Base-by-base conservation (phyloP, 208 protist species). In the Blastocrithidia nonstop region DNA sequence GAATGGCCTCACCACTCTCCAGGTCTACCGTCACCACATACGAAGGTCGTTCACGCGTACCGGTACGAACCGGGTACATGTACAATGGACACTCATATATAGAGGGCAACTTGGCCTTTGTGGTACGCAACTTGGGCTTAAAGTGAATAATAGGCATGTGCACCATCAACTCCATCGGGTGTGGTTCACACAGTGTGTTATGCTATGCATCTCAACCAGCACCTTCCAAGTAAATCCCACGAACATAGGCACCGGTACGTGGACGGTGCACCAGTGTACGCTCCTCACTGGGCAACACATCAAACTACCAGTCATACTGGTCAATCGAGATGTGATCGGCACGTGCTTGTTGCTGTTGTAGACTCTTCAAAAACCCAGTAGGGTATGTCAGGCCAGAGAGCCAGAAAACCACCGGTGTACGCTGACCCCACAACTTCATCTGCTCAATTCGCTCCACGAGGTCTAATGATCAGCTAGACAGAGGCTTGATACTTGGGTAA, bases 111-210 rank as follows among this genome's bases (percentile, higher is more conserved):
- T 78, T 71, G 21, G 78, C 77, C 61, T 94, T 95, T 24, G 42
- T 60, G 31, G 59, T 69, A 19, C 78, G 74, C 50, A 97, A 83
- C 50, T 93, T 96, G 2, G 97, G 95, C 59, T 93, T 96, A 61
- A 99, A 98, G 71, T 98, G 90, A 38, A 99, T 96, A 19, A 98
- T 82, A n/a, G 97, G 97, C 95, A 99, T 98, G 21, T 62, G 17
- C 50, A 86, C 77, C 21, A 93, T 73, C 16, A 99, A 79, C 72
- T 98, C 85, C 82, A 99, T 96, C 9, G 96, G 94, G 13, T 81
- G 63, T 6, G 96, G 94, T 69, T 99, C 96, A 42, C 67, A 82
- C 2, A 99, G 72, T 41, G 77, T 83, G 50, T 83, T 76, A 4
- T 52, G 48, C 48, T 95, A 85, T 17, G 25, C 17, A 58, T 96